A percentile compares a stretch with the other conserved stretches of the same genome.
Evolutionary conservation across 805 yeast species (phyloP).

Genomic region (Cyberlindnera galapagoensis): DNA sequence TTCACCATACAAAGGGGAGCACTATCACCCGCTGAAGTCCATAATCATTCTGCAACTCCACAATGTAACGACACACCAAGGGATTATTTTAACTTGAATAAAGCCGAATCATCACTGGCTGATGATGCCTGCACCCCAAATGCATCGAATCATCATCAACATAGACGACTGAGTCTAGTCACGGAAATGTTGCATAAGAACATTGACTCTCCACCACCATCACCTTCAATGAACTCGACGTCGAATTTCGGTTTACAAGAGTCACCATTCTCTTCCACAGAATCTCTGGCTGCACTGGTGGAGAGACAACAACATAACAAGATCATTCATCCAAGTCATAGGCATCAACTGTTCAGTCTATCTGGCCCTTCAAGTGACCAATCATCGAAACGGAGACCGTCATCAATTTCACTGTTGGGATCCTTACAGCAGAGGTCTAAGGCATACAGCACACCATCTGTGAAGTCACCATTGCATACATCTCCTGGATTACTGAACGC

Average conservation of each 20-base stretch:
- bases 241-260: conserved; percentile 5
- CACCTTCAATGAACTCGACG: conserved; percentile 8
- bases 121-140: conserved; percentile 1
- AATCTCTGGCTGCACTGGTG: conserved; percentile 30
- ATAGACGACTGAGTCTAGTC: conserved; percentile 14
- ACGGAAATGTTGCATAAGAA: conserved; percentile 15
- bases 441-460: conserved; percentile 9
- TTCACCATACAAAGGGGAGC: conserved; percentile 13
- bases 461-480: conserved; percentile 14
- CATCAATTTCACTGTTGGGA: conserved; percentile 16
- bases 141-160: conserved; percentile 1
- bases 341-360: conserved; percentile 24
- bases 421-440: conserved; percentile 9
- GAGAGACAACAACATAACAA: conserved; percentile 35
- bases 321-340: conserved; percentile 37
- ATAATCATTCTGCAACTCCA: conserved; percentile 4
- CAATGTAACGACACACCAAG: conserved; percentile 3
- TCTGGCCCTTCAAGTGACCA: conserved; percentile 1
- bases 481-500: conserved; percentile 1
- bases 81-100: conserved; percentile 5
- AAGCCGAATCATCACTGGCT: conserved; percentile 1
- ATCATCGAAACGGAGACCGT: conserved; percentile 4
- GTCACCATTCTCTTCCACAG: conserved; percentile 29
- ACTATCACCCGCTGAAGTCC: conserved; percentile 17
- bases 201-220: conserved; percentile 14